A percentile compares a stretch with the other conserved stretches of the same genome.
Evolutionary conservation across 129 eudicot genomes (phyloP).

Genomic region (Flaveria linearis): DNA sequence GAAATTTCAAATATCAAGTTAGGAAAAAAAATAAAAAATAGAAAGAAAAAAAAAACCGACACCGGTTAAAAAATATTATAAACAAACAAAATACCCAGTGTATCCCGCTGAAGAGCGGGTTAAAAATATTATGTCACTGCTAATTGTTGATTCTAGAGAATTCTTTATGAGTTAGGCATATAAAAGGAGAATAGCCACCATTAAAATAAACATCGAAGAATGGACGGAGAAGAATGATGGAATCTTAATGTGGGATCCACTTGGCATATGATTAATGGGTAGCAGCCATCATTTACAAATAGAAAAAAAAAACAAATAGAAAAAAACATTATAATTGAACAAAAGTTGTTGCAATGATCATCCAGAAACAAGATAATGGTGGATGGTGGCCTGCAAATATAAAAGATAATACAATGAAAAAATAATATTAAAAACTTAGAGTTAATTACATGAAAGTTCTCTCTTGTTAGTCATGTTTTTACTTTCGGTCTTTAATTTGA

Average conservation of each 20-base stretch:
- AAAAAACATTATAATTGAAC: slow-evolving; percentile 19
- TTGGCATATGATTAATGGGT: slow-evolving; percentile 19
- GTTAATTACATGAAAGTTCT: no score
- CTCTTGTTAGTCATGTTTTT: no score
- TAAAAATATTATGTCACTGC: no score
- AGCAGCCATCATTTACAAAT: slow-evolving; percentile 14
- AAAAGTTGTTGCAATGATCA: slow-evolving; percentile 20
- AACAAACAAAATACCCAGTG: no score
- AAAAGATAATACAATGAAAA: neutral
- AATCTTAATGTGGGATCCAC: slow-evolving; percentile 26
- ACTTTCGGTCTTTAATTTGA: no score
- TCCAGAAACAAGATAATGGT: neutral
- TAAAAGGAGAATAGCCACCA: slow-evolving; percentile 24
- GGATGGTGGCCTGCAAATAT: neutral
- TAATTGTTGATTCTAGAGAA: slow-evolving; percentile 15
- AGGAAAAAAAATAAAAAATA: no score
- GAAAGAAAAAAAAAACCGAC: no score
- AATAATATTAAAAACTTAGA: neutral
- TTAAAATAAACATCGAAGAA: slow-evolving; percentile 23
- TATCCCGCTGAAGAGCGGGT: no score
- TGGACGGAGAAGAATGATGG: slow-evolving; percentile 1
- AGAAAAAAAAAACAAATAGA: slow-evolving; percentile 15
- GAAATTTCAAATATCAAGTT: no score
- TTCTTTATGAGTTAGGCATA: slow-evolving; percentile 21
- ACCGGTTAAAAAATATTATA: no score